A percentile compares a stretch with the other conserved stretches of the same genome.
Conservation (phyloP, 768 basidiomycete species). For the Auriscalpium vulgare region DNA sequence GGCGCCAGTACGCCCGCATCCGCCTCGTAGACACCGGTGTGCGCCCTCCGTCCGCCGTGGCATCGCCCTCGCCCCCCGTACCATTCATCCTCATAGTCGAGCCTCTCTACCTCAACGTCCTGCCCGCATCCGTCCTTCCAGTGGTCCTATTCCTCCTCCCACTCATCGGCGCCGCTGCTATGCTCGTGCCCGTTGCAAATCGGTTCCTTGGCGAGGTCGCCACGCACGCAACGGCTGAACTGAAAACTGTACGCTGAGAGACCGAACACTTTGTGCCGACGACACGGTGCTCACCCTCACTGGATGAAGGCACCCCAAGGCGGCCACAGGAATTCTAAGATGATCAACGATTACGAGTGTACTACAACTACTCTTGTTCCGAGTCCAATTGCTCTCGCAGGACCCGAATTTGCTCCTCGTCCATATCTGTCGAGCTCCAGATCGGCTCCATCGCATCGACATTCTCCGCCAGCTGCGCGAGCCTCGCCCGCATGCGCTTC, state of each 20-base stretch:
- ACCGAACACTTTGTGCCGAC: no score
- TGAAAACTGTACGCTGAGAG: no score
- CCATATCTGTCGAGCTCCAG: constrained; percentile 21
- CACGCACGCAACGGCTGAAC: not conserved
- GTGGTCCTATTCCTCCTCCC: constrained; percentile 22
- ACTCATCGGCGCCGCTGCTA: constrained; percentile 16
- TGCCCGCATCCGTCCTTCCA: constrained; percentile 46
- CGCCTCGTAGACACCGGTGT: constrained; percentile 47
- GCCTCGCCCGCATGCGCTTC: constrained; percentile 13
- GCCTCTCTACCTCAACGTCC: constrained; percentile 47
- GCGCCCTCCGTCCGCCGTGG: constrained; percentile 28
- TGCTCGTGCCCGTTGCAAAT: not conserved
- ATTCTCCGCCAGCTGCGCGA: constrained; percentile 15
- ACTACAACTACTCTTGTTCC: no score
- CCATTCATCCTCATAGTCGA: constrained; percentile 50
- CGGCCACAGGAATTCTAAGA: no score
- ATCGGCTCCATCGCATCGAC: constrained; percentile 16
- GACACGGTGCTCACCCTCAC: no score
- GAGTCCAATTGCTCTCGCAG: not conserved
- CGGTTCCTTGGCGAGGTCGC: not conserved
- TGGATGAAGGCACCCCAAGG: no score
- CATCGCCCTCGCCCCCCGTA: constrained; percentile 24
- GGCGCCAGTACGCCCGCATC: constrained; percentile 49
- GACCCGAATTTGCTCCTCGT: constrained; percentile 9
- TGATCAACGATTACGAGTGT: no score